Conservation (phyloP, 352 stramenopile species). For the Pythium sukuiense region DNA sequence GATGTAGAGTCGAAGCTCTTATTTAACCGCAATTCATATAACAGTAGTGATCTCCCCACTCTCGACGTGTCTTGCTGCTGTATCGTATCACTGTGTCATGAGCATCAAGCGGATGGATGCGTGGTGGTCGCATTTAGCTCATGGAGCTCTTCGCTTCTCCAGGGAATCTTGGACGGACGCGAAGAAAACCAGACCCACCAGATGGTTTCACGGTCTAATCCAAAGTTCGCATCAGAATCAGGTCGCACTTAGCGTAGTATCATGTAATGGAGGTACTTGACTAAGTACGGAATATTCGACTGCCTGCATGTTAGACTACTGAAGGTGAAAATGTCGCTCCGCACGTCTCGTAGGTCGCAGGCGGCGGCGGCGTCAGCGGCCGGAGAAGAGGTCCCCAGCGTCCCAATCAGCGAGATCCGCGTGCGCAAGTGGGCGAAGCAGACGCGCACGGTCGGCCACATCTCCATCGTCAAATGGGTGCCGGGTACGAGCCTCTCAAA, state of each 20-base stretch:
- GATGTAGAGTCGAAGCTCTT: constrained; percentile 28
- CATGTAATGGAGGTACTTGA: neutral
- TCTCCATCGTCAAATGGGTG: constrained; percentile 74
- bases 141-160: neutral
- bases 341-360: constrained; percentile 38
- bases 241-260: constrained; percentile 7
- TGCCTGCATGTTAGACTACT: no score
- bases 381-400: constrained; percentile 35
- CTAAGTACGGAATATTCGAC: constrained; percentile 16
- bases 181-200: neutral
- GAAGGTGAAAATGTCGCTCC: constrained; percentile 45
- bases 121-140: neutral
- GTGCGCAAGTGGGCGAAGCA: constrained; percentile 76
- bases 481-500: constrained; percentile 37
- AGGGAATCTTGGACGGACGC: constrained; percentile 1
- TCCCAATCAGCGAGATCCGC: constrained; percentile 65
- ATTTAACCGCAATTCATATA: constrained; percentile 26
- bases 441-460: constrained; percentile 65
- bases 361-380: constrained; percentile 23
- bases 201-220: neutral
- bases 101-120: neutral
- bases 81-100: neutral
- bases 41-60: neutral
- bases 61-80: neutral
- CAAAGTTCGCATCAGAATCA: constrained; percentile 1